Evolutionary conservation across 1,284 basidiomycete species (phyloP), one percentile per base, ranked within the genome.

Genomic region (Taiwanofungus camphoratus): DNA sequence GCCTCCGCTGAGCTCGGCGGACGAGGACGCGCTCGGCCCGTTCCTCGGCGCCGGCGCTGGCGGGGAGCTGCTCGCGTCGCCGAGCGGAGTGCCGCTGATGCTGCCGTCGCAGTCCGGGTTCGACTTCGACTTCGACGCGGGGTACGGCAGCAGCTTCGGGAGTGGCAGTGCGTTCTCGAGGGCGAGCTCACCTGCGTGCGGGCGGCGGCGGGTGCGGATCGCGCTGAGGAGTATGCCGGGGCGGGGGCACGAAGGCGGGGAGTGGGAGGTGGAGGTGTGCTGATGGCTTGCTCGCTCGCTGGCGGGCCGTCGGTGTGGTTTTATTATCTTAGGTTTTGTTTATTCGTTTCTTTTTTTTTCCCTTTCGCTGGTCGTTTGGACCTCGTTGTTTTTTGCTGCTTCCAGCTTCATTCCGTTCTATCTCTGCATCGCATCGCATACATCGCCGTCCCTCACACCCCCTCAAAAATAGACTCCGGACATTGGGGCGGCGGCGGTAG

Each of bases 251-350:
- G 78, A 82, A 57, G 79, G 77, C 42, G 79, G 81, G 45, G 81
- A 82, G 64, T 82, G 80, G 82, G 80, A 83, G 62, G 78, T 83
- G 41, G 75, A 81, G 59, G 67, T 82, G 46, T 82, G 79, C 60
- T 82, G 44, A 45, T 39, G 32, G 8, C 8, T 34, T 34, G 16
- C 32, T 34, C 18, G 12, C 32, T 18, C 8, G 35, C 19, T 21
- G 35, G 35, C 8, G 9, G 35, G 21, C 23, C n/a, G 32, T 18
- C 12, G 32, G 23, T 5, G 19, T 36, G 9, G 19, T 36, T n/a
- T n/a, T n/a, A n/a, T 21, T 36, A 36, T 36, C 15, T 19, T 36
- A 36, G 35, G 35, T 16, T 21, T 18, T 21, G 11, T 36, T 36
- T 36, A 36, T 38, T 43, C 36, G 35, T 38, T 34, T 43, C 26